Evolutionary conservation across 441 rosid species (phyloP).

Genomic region (Hypseocharis bilobata): DNA sequence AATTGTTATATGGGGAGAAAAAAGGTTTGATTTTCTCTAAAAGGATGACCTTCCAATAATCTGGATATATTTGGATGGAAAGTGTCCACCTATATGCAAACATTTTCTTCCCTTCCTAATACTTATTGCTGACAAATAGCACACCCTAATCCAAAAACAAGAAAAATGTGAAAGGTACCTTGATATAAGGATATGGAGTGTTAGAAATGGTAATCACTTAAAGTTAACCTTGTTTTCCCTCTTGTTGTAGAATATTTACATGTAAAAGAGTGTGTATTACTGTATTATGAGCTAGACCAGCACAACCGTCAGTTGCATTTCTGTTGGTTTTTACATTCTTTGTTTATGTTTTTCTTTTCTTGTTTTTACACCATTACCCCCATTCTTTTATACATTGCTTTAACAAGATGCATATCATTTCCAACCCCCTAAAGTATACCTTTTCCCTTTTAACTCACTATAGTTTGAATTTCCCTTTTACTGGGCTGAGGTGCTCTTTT

Average conservation of each 20-base stretch:
- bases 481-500: background rate
- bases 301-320: too few relatives aligned
- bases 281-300: too few relatives aligned
- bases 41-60: too few relatives aligned
- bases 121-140: too few relatives aligned
- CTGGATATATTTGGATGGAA: too few relatives aligned
- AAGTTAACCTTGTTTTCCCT: background rate
- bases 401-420: slow-evolving; percentile 5
- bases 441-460: slow-evolving; percentile 13
- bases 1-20: too few relatives aligned
- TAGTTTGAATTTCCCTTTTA: slow-evolving; percentile 2
- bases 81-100: too few relatives aligned
- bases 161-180: background rate
- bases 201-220: background rate
- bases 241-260: background rate
- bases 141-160: background rate
- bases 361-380: background rate
- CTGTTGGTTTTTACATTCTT: background rate
- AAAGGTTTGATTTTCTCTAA: too few relatives aligned
- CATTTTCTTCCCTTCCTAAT: too few relatives aligned
- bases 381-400: slow-evolving; percentile 10
- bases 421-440: slow-evolving; percentile 2
- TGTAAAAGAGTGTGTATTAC: too few relatives aligned
- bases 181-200: background rate
- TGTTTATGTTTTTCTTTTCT: background rate